Evolutionary conservation across 192 early-diverging fungal genomes (phyloP).

Genomic region (Coemansia reversa): DNA sequence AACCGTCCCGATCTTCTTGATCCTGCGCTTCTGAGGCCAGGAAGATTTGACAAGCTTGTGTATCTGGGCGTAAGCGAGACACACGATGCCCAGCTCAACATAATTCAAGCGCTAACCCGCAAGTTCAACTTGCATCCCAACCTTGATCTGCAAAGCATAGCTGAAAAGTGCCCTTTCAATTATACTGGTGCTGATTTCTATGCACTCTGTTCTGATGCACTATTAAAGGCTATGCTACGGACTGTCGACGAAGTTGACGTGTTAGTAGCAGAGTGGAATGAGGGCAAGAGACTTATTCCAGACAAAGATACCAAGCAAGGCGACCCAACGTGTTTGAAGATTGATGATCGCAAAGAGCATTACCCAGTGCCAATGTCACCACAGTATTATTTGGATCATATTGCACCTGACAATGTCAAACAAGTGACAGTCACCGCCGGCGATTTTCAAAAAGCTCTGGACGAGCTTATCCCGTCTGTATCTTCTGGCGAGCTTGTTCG

Average conservation of each 20-base stretch:
- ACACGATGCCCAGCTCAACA: slow-evolving; percentile 81
- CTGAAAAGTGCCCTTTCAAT: slow-evolving; percentile 84
- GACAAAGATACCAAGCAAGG: slow-evolving; percentile 8
- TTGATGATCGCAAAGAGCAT: slow-evolving; percentile 3
- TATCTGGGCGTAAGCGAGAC: slow-evolving; percentile 93
- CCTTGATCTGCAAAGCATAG: slow-evolving; percentile 71
- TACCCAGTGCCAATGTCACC: slow-evolving; percentile 72
- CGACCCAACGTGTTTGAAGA: not conserved
- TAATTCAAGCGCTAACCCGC: slow-evolving; percentile 90
- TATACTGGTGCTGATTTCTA: slow-evolving; percentile 99
- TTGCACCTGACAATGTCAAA: slow-evolving; percentile 67
- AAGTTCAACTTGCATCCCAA: slow-evolving; percentile 90
- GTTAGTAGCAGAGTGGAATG: slow-evolving; percentile 51
- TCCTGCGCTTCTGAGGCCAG: slow-evolving; percentile 89
- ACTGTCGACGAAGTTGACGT: slow-evolving; percentile 72
- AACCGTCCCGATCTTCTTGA: slow-evolving; percentile 98
- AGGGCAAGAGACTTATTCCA: not conserved
- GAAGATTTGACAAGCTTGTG: slow-evolving; percentile 94
- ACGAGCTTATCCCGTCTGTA: slow-evolving; percentile 87
- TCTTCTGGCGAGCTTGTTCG: slow-evolving; percentile 81
- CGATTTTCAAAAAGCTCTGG: slow-evolving; percentile 84
- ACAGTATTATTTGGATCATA: slow-evolving; percentile 87
- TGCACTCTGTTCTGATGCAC: slow-evolving; percentile 95
- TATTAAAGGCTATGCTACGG: slow-evolving; percentile 93
- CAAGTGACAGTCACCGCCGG: slow-evolving; percentile 75